Evolutionary conservation across 805 yeast species (phyloP), one percentile per base, ranked within the genome.

Genomic region (Wickerhamomyces bovis): DNA sequence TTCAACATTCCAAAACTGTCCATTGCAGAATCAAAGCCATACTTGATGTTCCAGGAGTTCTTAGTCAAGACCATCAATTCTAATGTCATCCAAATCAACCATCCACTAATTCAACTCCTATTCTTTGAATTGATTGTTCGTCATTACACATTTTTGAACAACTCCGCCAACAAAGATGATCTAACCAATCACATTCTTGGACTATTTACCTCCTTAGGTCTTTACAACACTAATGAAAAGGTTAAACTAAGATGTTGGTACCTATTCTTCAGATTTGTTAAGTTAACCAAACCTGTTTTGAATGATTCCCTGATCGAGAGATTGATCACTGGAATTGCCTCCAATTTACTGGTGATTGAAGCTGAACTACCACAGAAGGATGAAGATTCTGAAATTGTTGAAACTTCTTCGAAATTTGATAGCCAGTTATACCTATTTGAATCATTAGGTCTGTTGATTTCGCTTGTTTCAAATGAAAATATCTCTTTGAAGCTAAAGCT

Each of bases 231-330:
- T 6, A 73, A 76, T 53, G 84, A 77, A 48, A 84, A 80, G 51
- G 97, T 90, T 4, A 81, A 89, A 57, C 73, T 80, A 46, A 81
- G 97, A 63, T 76, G 95, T 38, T 94, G 98, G 97, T 92, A 88
- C 63, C 70, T 90, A 52, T 88, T 92, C 56, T 83, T 83, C 58
- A 77, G 95, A 62, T 86, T 90, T 58, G 75, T 89, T 50, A 88
- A 85, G 61, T 70, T 84, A 41, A 83, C 92, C 2, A 84, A 81
- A 59, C 89, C 89, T 33, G 68, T 76, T 42, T 66, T 81, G 38
- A 75, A 81, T 26, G 75, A 71, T 41, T 64, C 54, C 46, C 66
- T 71, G 47, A 71, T 78, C 57, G 82, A 76, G 38, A 79, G 76
- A 51, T 72, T 85, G 30, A 73, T 90, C 26, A 64, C 74, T 43